Conservation (phyloP, 805 yeast species). For the Starmerella apis region DNA sequence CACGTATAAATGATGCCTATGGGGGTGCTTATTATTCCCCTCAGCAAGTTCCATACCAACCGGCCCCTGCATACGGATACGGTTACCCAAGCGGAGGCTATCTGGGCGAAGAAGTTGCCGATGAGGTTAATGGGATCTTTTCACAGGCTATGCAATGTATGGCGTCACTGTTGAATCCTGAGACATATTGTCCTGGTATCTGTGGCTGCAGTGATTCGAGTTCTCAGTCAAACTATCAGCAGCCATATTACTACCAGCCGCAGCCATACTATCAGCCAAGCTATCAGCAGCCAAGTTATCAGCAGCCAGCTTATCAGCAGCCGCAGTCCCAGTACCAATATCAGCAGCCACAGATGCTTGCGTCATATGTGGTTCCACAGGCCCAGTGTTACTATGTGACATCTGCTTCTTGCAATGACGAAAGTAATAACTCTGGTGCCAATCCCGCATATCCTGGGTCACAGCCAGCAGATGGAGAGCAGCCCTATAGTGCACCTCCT, state of each 20-base stretch:
- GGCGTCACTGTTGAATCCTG: neutral
- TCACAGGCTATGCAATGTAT: neutral
- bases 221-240: neutral
- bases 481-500: neutral
- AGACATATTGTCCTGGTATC: constrained; percentile 1
- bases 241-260: neutral
- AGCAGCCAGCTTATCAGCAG: neutral
- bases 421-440: neutral
- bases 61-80: neutral
- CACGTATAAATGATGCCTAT: neutral
- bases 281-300: neutral
- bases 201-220: neutral
- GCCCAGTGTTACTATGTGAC: neutral
- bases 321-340: constrained; percentile 9
- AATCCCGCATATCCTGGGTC: neutral
- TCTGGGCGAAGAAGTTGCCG: neutral
- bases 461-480: neutral
- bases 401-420: neutral
- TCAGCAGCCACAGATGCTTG: constrained; percentile 10
- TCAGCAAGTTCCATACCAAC: too few species aligned
- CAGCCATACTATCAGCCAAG: constrained; percentile 10
- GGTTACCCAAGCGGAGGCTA: neutral
- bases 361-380: neutral
- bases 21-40: neutral
- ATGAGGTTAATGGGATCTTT: neutral